Evolutionary conservation across 1,284 basidiomycete species (phyloP).

Genomic region (Somion occarium): DNA sequence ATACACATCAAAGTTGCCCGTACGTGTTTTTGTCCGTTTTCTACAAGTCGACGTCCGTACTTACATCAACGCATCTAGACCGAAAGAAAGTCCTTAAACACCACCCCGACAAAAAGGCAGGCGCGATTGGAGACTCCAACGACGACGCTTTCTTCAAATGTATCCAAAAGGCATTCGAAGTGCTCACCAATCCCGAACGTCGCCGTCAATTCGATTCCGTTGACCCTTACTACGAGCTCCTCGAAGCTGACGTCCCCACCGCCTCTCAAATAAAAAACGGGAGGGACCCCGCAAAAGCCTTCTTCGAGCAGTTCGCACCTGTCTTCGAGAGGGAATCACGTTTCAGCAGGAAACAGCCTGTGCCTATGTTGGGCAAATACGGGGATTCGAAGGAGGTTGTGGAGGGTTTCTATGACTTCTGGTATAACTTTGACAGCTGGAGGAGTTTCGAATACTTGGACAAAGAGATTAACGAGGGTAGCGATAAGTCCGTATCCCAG

Average conservation of each 20-base stretch:
- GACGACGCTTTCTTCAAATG: conserved; percentile 99
- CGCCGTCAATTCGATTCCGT: conserved; percentile 97
- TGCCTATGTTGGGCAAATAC: conserved; percentile 74
- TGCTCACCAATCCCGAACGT: conserved; percentile 83
- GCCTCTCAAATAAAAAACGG: conserved; percentile 59
- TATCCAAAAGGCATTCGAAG: conserved; percentile 95
- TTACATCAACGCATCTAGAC: conserved; percentile 45
- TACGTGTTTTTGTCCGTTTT: conserved; percentile 38
- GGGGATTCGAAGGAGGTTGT: conserved; percentile 80
- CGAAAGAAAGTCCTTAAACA: conserved; percentile 99
- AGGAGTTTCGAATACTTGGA: conserved; percentile 97
- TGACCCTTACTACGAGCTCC: conserved; percentile 71
- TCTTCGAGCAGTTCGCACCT: conserved; percentile 64
- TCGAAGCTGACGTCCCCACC: conserved; percentile 77
- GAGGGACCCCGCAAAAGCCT: conserved; percentile 52
- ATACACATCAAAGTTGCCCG: conserved; percentile 97
- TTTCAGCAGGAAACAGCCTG: conserved; percentile 88
- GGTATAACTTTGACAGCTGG: conserved; percentile 99
- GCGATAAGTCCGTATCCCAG: conserved; percentile 68
- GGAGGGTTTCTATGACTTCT: conserved; percentile 96
- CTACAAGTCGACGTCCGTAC: conserved; percentile 8
- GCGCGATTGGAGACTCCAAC: conserved; percentile 68
- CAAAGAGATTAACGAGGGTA: conserved; percentile 98
- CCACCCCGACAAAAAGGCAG: conserved; percentile 98
- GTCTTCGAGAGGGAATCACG: conserved; percentile 90